Evolutionary conservation across 257 asterid genomes (phyloP).

Genomic region (Ballota nigra): DNA sequence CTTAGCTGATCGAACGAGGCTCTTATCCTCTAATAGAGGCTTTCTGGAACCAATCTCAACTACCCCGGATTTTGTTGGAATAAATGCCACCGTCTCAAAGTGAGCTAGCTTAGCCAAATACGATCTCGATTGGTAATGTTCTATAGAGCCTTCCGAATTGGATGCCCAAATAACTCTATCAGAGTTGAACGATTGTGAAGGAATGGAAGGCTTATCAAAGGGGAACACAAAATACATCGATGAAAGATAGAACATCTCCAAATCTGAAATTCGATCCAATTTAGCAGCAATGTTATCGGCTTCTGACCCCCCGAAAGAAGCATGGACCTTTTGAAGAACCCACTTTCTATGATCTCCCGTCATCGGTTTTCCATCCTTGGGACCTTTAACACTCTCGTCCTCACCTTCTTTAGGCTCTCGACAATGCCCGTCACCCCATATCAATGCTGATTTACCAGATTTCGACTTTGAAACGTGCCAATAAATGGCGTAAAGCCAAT

Average conservation of each 20-base stretch:
- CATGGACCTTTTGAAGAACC: slow-evolving; percentile 68
- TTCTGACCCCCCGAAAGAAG: slow-evolving; percentile 72
- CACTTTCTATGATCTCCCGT: slow-evolving; percentile 51
- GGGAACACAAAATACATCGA: slow-evolving; percentile 90
- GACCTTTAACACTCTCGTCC: slow-evolving; percentile 25
- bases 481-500: slow-evolving; percentile 86
- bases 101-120: slow-evolving; percentile 59
- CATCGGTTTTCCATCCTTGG: slow-evolving; percentile 12
- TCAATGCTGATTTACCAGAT: slow-evolving; percentile 87
- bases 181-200: slow-evolving; percentile 92
- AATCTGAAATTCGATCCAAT: slow-evolving; percentile 63
- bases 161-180: slow-evolving; percentile 81
- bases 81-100: slow-evolving; percentile 55
- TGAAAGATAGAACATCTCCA: slow-evolving; percentile 78
- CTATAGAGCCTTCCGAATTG: slow-evolving; percentile 47
- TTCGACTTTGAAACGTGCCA: slow-evolving; percentile 93
- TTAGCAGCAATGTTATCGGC: slow-evolving; percentile 66
- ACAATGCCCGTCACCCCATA: slow-evolving; percentile 97
- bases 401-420: slow-evolving; percentile 45
- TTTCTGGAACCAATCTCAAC: slow-evolving; percentile 79
- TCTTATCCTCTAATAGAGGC: slow-evolving; percentile 58
- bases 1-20: slow-evolving; percentile 53
- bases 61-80: slow-evolving; percentile 83
- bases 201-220: slow-evolving; percentile 86
- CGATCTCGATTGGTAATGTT: slow-evolving; percentile 75